Conservation (phyloP, 495 filamentous ascomycete genomes). For the Choiromyces venosus region DNA sequence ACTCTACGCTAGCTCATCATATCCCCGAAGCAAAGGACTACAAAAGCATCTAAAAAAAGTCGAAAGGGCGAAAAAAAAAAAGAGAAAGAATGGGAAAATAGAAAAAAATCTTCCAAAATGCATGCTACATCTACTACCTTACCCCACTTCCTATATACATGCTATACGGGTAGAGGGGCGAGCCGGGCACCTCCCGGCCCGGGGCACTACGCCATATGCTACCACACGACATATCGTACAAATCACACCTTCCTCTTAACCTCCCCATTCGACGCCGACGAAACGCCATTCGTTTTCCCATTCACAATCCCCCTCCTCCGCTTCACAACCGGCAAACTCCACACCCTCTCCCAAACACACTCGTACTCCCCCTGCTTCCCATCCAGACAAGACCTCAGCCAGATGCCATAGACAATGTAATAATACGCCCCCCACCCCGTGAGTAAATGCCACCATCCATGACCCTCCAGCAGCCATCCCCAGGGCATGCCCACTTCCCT, state of each 20-base stretch:
- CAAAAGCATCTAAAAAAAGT: background rate
- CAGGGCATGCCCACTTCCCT: slow-evolving; percentile 74
- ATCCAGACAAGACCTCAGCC: slow-evolving; percentile 75
- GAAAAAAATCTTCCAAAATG: background rate
- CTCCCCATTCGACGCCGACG: background rate
- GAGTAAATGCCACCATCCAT: slow-evolving; percentile 89
- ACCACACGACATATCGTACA: background rate
- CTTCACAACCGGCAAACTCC: slow-evolving; percentile 59
- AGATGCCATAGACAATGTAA: slow-evolving; percentile 73
- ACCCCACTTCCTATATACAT: too few relatives aligned
- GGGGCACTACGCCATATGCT: background rate
- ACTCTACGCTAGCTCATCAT: background rate
- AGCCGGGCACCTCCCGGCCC: background rate
- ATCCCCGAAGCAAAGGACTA: background rate
- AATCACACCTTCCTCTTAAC: slow-evolving; percentile 18
- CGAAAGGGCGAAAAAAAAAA: background rate
- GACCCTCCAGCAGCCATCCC: slow-evolving; percentile 84
- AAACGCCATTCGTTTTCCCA: slow-evolving; percentile 12
- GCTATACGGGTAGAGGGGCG: too few relatives aligned
- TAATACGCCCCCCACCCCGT: slow-evolving; percentile 62
- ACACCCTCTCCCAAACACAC: slow-evolving; percentile 64
- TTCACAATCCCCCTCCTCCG: slow-evolving; percentile 23
- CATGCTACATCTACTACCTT: background rate
- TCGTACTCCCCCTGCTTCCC: slow-evolving; percentile 68
- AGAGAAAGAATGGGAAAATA: background rate